These are phyloP conservation scores for Tricholoma saponaceum DNA, from an alignment of 768 basidiomycete species.

Conservation along the genomic window DNA sequence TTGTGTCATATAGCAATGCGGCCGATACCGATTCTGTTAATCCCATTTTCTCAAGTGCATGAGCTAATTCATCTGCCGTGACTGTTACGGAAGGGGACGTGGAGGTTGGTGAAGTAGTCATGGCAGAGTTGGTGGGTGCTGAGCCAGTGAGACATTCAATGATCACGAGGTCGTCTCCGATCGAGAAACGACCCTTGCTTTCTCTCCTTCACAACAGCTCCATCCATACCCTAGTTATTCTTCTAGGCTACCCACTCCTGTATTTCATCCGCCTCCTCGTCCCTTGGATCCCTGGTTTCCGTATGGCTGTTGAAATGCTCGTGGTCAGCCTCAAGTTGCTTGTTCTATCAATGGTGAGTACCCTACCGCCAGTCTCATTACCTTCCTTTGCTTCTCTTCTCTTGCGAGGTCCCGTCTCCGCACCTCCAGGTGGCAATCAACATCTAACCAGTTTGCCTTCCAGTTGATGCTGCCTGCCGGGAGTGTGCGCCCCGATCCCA, in stretches of 20 bases:
- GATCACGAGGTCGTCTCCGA: neutral
- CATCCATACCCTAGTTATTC: neutral
- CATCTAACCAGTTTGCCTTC: neutral
- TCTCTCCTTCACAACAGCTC: neutral
- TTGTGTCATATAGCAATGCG: neutral
- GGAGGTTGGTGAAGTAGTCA: conserved; percentile 8
- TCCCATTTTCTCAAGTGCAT: conserved; percentile 10
- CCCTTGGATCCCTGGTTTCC: neutral
- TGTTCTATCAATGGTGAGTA: neutral
- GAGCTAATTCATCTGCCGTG: conserved; percentile 10
- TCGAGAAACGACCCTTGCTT: neutral
- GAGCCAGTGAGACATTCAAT: conserved; percentile 1
- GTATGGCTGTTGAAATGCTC: neutral
- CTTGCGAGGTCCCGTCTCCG: neutral
- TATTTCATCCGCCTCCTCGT: neutral
- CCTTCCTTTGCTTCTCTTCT: neutral
- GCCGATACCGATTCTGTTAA: conserved; percentile 2
- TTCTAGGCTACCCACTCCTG: neutral
- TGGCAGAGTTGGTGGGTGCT: conserved; percentile 7
- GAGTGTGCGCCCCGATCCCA: neutral
- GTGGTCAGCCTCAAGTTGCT: neutral
- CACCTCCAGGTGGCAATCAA: neutral
- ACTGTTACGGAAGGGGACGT: conserved; percentile 9
- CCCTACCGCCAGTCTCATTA: neutral
- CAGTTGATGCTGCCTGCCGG: neutral